Base-by-base conservation (phyloP, 176 grass and related monocot genomes). In the Pontederia crassipes region DNA sequence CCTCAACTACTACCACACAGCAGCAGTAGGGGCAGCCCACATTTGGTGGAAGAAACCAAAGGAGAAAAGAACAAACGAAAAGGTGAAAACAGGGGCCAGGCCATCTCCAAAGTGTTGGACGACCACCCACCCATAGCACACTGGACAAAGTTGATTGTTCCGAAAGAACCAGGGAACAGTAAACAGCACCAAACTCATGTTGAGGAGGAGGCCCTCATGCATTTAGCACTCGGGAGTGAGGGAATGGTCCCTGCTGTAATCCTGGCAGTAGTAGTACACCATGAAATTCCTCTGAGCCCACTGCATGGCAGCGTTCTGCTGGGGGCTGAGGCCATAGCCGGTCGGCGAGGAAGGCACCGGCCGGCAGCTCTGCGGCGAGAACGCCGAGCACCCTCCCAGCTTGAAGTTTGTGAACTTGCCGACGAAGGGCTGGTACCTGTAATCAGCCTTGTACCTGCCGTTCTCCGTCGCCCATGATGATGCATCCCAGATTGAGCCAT, bases 141-240 rank as follows among this genome's bases (percentile, higher is more conserved):
- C 32, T 40, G 32, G 32, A 40, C 32, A 40, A 40, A 40, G 32
- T 3, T 1, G 32, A 40, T 40, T 40, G 0, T 40, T 40, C 32
- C 32, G 6, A 40, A 40, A 40, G 32, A 1, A 0, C 4, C 32
- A 40, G 32, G 32, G 6, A 40, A 40, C 32, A 40, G 32, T 40
- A 40, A 4, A 7, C 32, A 40, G 4, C 32, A 40, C 32, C 32
- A 40, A 40, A 7, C 32, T 40, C 2, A 40, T 1, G 32, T 40
- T 40, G 32, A 40, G 32, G 32, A 40, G 32, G 32, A 40, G 32
- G 32, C 32, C 32, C 32, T 40, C 32, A 3, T 40, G 32, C 32
- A 24, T 40, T 35, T 14, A 59, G 57, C 57, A 59, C 57, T 59
- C 57, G 24, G 57, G 57, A 59, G 57, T 59, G 57, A 59, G 57